phyloP scores from a whole-genome alignment of 2,329 filamentous ascomycete species.

The Coleophoma eucalyptorum region DNA sequence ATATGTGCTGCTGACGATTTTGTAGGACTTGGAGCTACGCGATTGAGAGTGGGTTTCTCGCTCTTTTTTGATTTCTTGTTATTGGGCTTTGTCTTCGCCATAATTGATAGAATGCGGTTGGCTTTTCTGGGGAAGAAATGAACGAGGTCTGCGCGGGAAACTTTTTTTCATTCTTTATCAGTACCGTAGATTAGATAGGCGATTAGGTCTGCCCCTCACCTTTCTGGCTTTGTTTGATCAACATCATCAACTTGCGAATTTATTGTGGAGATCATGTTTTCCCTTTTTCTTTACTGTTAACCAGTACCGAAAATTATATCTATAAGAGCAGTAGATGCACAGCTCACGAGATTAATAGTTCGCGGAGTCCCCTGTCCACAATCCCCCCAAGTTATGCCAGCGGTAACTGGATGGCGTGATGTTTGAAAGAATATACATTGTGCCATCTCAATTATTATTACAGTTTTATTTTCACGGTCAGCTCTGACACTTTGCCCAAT shows the following conservation, averaged over 20 bases:
- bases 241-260: too few species aligned
- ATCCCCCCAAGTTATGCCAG: too few species aligned
- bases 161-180: background rate
- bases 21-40: slow-evolving; percentile 16
- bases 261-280: too few species aligned
- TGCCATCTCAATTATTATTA: slow-evolving; percentile 1
- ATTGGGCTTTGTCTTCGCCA: slow-evolving; percentile 29
- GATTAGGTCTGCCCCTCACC: background rate
- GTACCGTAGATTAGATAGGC: background rate
- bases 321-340: too few species aligned
- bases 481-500: background rate
- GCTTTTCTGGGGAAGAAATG: background rate
- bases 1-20: slow-evolving; percentile 18
- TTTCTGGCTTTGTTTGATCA: too few species aligned
- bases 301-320: too few species aligned
- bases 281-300: too few species aligned
- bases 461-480: slow-evolving; percentile 11
- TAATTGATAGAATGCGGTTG: slow-evolving; percentile 8
- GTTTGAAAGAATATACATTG: too few species aligned
- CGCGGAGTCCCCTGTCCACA: too few species aligned
- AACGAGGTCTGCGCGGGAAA: background rate
- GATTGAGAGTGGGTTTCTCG: slow-evolving; percentile 23
- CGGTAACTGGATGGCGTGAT: too few species aligned
- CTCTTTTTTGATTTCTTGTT: slow-evolving; percentile 24
- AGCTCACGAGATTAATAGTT: too few species aligned